These are phyloP conservation scores for Aschersonia sp. DNA, from an alignment of 2,329 filamentous ascomycete species.

Conservation along the genomic window DNA sequence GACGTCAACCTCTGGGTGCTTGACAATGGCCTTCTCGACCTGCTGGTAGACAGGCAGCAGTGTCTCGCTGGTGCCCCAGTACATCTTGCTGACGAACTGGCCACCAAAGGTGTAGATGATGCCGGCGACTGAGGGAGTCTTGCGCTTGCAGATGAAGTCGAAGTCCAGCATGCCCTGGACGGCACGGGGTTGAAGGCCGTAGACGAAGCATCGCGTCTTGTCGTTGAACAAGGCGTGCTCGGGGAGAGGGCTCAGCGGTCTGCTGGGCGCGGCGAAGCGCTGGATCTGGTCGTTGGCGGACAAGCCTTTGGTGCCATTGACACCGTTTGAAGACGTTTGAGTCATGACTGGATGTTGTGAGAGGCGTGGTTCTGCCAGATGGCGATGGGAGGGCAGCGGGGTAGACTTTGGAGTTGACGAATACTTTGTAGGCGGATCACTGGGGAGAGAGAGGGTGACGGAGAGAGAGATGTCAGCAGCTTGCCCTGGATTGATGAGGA, in stretches of 20 bases:
- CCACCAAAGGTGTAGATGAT: conserved; percentile 99
- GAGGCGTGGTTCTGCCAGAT: conserved; percentile 1
- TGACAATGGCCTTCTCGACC: conserved; percentile 79
- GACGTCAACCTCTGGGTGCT: conserved; percentile 94
- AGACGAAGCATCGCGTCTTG: conserved; percentile 99
- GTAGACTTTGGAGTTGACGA: too few relatives aligned
- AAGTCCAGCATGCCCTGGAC: conserved; percentile 95
- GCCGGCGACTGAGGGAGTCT: conserved; percentile 88
- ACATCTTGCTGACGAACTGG: conserved; percentile 99
- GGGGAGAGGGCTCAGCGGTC: conserved; percentile 77
- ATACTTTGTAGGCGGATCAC: too few relatives aligned
- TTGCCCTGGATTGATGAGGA: too few relatives aligned
- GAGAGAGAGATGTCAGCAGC: too few relatives aligned
- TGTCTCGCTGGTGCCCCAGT: conserved; percentile 99
- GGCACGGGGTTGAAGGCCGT: conserved; percentile 91
- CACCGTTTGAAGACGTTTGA: conserved; percentile 29
- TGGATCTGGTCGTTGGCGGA: conserved; percentile 98
- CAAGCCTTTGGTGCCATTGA: conserved; percentile 35
- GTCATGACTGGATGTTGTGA: conserved; percentile 28
- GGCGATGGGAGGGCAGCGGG: not conserved
- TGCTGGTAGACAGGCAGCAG: conserved; percentile 96
- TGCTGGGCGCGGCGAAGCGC: conserved; percentile 85
- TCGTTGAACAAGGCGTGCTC: conserved; percentile 91
- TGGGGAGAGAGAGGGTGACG: too few relatives aligned
- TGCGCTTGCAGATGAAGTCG: conserved; percentile 99